These are phyloP conservation scores for Amborella trichopoda DNA, from an alignment of 164 flowering plant genomes.

Conservation along the genomic window DNA sequence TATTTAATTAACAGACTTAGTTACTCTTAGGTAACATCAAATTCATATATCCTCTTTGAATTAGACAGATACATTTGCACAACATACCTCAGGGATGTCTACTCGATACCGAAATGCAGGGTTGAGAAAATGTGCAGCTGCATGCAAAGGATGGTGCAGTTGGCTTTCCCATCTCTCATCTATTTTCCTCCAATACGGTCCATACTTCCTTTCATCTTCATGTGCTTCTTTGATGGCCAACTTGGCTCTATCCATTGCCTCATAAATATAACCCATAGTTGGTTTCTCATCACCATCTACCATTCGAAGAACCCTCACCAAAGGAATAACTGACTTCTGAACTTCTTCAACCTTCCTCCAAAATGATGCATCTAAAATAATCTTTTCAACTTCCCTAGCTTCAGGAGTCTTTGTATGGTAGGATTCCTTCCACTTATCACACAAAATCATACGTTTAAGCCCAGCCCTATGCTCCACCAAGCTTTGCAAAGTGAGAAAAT, in stretches of 20 bases:
- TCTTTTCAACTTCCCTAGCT: slow-evolving; percentile 70
- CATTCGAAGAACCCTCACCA: slow-evolving; percentile 50
- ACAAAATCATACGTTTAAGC: slow-evolving; percentile 67
- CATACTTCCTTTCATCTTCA: slow-evolving; percentile 64
- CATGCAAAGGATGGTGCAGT: slow-evolving; percentile 52
- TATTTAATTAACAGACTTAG: background rate
- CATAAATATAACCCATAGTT: slow-evolving; percentile 54
- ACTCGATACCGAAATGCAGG: slow-evolving; percentile 64
- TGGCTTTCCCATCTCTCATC: slow-evolving; percentile 49
- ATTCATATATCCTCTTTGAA: background rate
- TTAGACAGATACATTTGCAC: background rate
- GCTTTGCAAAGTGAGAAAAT: slow-evolving; percentile 21
- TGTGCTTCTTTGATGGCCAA: slow-evolving; percentile 49
- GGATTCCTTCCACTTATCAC: slow-evolving; percentile 61
- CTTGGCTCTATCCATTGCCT: slow-evolving; percentile 63
- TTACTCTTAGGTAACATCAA: background rate
- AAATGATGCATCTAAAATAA: slow-evolving; percentile 45
- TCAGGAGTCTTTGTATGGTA: slow-evolving; percentile 41
- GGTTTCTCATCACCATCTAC: slow-evolving; percentile 31
- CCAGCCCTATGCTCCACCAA: slow-evolving; percentile 40
- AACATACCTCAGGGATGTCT: slow-evolving; percentile 48
- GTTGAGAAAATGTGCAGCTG: slow-evolving; percentile 58
- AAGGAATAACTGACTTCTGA: slow-evolving; percentile 49
- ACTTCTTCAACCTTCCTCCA: slow-evolving; percentile 75
- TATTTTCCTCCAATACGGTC: slow-evolving; percentile 55